Base-by-base conservation (phyloP, 129 eudicot genomes). In the Ambrosia trifida region DNA sequence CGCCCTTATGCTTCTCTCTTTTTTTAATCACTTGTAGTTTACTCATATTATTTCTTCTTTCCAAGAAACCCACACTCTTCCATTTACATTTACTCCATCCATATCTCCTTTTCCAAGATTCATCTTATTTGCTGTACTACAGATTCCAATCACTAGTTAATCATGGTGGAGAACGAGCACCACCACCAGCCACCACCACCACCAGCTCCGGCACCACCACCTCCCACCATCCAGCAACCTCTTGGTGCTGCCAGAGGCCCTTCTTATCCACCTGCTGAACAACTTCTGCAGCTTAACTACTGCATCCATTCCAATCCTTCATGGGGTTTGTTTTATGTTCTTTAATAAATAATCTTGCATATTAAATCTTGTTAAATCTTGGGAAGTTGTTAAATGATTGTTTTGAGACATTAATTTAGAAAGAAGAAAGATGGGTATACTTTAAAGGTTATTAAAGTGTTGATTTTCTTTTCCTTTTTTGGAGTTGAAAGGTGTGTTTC, bases 261-360 rank as follows among this genome's bases (percentile, higher is more conserved):
- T 14, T 60, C 79, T 75, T 86, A 40, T 45, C 96, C 91, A 14
- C 98, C 98, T 7, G 78, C 88, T 9, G 98, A 92, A 40, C 98
- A 92, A 33, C 89, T 92, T 52, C 78, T 76, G 19, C 90, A 82
- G 81, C 95, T 91, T 38, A 85, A 86, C 72, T 92, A 92, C 73
- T 92, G 98, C 95, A 92, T 92, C 86, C 98, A 92, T 68, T 92
- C 96, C 17, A 92, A 92, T 68, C 98, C 98, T 72, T 89, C 96
- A 64, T 84, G 87, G 94, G 84, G 98, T 91, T 57, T 57, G 90
- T 82, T 11, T 32, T 20, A 49, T 5, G 20, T 59, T 40, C 54
- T 46, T 12, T 71, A 40, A 7, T 6, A 6, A 40, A 40, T 3
- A 24, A 13, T 74, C 20, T 64, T 43, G 43, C 7, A 40, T 28